Evolutionary conservation across 495 filamentous ascomycete species (phyloP).

Genomic region (Penicillium samsonianum): DNA sequence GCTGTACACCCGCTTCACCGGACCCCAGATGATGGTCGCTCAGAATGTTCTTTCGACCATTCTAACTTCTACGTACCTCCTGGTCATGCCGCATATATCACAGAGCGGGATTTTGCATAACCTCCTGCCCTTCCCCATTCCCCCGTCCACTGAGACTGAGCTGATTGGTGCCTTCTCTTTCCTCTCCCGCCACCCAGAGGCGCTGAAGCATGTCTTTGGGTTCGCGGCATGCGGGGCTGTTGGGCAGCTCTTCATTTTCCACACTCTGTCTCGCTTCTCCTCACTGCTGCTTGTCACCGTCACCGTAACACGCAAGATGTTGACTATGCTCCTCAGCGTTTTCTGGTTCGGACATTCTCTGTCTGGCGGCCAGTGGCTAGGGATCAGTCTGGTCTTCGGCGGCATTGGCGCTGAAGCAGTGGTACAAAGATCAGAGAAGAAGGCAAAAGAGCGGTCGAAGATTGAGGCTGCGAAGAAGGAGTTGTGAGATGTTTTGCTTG

Average conservation of each 20-base stretch:
- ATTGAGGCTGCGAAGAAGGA: conserved; percentile 48
- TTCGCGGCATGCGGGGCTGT: conserved; percentile 93
- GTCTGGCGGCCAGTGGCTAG: conserved; percentile 83
- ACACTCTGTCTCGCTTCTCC: conserved; percentile 89
- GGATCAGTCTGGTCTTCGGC: conserved; percentile 89
- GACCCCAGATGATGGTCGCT: conserved; percentile 99
- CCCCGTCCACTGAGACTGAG: conserved; percentile 61
- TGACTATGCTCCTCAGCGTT: conserved; percentile 96
- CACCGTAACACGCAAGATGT: conserved; percentile 97
- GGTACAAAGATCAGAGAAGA: conserved; percentile 81
- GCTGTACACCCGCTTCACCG: conserved; percentile 70
- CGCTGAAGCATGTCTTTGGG: conserved; percentile 80
- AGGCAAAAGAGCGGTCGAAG: conserved; percentile 73
- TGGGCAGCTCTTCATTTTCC: conserved; percentile 97
- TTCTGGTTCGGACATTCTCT: conserved; percentile 91
- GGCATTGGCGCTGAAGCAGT: conserved; percentile 89
- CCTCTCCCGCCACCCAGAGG: conserved; percentile 71
- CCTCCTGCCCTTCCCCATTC: conserved; percentile 62
- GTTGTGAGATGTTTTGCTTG: conserved; percentile 23
- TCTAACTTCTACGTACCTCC: conserved; percentile 72
- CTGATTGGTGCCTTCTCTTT: conserved; percentile 77
- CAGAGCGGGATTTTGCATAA: conserved; percentile 64
- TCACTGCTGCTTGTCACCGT: conserved; percentile 92
- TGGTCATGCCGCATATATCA: conserved; percentile 76
- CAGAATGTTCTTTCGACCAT: conserved; percentile 81